Evolutionary conservation across 2,329 filamentous ascomycete genomes (phyloP), one percentile per base, ranked within the genome.

Genomic region (Claviceps maximensis): DNA sequence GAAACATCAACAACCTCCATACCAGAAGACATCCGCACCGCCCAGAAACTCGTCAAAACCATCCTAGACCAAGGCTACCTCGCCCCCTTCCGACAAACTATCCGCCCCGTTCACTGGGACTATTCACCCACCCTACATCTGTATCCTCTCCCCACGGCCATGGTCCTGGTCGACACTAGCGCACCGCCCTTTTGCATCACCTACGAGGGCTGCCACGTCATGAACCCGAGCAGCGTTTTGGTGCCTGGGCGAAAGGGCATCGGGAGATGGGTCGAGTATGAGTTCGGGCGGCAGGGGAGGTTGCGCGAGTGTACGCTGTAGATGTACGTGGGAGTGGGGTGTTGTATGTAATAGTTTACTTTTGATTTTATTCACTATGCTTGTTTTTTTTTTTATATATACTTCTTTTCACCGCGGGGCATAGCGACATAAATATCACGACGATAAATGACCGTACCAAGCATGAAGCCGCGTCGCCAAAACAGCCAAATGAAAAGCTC

Each of bases 171-270:
- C 2, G 93, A 98, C 69, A 75, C 85, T 0, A 87, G 90, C 44
- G 83, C 85, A 10, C 83, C 87, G 15, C 78, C 89, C 0, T 98
- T 95, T 63, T 86, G 85, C 52, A 74, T 96, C 58, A 95, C 87
- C 15, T 97, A 97, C 63, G 91, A 95, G 68, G 91, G 90, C 0
- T 97, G 93, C 63, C 87, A 93, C 70, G 90, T 96, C 36, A 84
- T 98, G 79, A 98, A 98, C 65, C 90, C 93, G 0, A 89, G 89
- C 6, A 76, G 78, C 49, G 68, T 98, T 49, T 76, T 94, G 25
- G 82, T 87, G 0, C 73, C 79, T 0, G 84, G 83, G 0, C 76
- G 83, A 51, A 79, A 81, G 57, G 82, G 83, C 4, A 79, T 84
- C 7, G 86, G 82, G 6, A 77, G 83, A 57, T 97, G 93, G 91